Evolutionary conservation across 306 rosid genomes (phyloP), one percentile per base, ranked within the genome.

Genomic region (Quercus dentata): DNA sequence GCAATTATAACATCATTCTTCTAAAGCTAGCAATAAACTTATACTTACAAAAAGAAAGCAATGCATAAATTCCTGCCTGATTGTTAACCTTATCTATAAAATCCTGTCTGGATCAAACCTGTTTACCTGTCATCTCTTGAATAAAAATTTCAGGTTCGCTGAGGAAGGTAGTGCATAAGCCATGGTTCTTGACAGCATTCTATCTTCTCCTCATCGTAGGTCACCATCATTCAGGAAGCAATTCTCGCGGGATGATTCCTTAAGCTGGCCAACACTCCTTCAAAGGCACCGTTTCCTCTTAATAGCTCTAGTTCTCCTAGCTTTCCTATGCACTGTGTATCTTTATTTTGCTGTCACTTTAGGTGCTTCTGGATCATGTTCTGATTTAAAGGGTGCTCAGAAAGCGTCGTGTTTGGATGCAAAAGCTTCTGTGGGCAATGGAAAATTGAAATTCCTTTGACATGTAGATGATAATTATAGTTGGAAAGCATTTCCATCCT

Each of bases 231-330:
- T 91, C 86, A 83, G 86, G 84, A 91, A 69, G 78, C 98, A 82
- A 67, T 90, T 88, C 82, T 62, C 79, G 17, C 87, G 81, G 83
- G 91, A 91, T 83, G 97, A 88, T 81, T 79, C 92, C 25, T 91
- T 95, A 56, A 87, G 90, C 77, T 94, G 97, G 98, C 86, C 97
- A 1, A 79, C 91, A 15, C 95, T 94, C 35, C 46, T 79, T 58
- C 86, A 94, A 64, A 85, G 98, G 86, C 98, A 94, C 71, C 97
- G 95, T 63, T 94, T 85, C 88, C 97, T 94, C 84, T 84, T 94
- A 75, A 86, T 84, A 5, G 94, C 98, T 30, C 88, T 94, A 4
- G 88, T 49, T 72, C 91, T 90, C 31, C 86, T 94, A 75, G 74
- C 87, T 21, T 78, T 86, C 74, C 95, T 94, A 75, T 94, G 98